Evolutionary conservation across 306 rosid species (phyloP).

Genomic region (Quercus aquifolioides): DNA sequence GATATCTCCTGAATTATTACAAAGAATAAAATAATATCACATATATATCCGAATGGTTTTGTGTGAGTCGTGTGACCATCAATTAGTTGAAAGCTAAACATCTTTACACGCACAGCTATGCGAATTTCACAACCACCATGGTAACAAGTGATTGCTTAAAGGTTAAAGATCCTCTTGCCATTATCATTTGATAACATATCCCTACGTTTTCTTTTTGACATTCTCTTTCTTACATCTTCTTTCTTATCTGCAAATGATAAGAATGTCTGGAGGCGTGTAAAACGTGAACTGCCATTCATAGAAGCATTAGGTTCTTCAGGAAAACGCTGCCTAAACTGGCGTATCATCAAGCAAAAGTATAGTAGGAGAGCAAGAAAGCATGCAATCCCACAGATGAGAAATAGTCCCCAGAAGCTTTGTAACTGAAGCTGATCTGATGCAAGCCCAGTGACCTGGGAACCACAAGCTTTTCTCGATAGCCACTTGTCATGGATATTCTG

Average conservation of each 20-base stretch:
- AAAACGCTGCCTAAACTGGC: slow-evolving; percentile 24
- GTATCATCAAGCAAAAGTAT: slow-evolving; percentile 8
- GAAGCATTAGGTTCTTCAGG: slow-evolving; percentile 6
- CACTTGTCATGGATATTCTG: slow-evolving; percentile 39
- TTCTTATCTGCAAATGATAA: slow-evolving; percentile 28
- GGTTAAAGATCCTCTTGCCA: neutral
- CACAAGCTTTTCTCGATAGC: slow-evolving; percentile 36
- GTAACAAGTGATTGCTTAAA: too few relatives aligned
- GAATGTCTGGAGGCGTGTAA: slow-evolving; percentile 13
- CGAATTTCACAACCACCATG: too few relatives aligned
- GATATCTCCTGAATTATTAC: too few relatives aligned
- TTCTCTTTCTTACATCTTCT: slow-evolving; percentile 12
- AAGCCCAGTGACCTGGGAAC: neutral
- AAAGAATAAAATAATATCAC: too few relatives aligned
- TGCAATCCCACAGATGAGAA: slow-evolving; percentile 26
- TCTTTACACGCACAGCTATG: too few relatives aligned
- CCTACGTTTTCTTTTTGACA: slow-evolving; percentile 35
- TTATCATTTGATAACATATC: slow-evolving; percentile 12
- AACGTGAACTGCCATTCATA: slow-evolving; percentile 5
- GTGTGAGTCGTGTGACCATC: too few relatives aligned
- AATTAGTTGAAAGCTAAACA: too few relatives aligned
- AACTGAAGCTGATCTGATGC: slow-evolving; percentile 31
- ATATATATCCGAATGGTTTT: too few relatives aligned
- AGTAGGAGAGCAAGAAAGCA: slow-evolving; percentile 24
- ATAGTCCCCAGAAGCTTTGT: slow-evolving; percentile 46